Base-by-base conservation (phyloP, 352 stramenopile species). In the Phytophthora crassamura region DNA sequence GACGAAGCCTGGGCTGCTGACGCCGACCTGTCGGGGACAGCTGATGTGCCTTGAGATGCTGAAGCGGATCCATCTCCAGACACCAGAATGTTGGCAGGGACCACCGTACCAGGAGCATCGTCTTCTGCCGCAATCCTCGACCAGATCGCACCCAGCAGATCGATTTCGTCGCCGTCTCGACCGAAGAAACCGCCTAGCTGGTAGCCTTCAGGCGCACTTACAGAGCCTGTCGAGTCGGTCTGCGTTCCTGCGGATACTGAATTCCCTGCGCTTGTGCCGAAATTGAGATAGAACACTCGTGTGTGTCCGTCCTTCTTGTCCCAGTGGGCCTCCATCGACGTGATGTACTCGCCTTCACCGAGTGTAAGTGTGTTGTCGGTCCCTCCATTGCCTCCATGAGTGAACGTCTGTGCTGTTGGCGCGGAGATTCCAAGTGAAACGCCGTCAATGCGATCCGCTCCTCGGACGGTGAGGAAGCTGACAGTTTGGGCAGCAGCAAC, bases 251-350 rank as follows among this genome's bases (percentile, higher is more conserved):
- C 63, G 7, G 55, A 60, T 16, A 71, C 16, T 3, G 63, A 66
- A 22, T 71, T 66, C 6, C 63, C 63, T 14, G 47, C 40, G 10
- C 63, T 71, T 6, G 63, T 71, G 5, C 63, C 56, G 16, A 71
- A 71, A 25, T 59, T 67, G 7, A 71, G 56, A 28, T 71, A 71
- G 41, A 71, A 71, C 7, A 71, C 18, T 2, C 63, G 56, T 7
- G 63, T 71, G 28, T 71, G 63, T 7, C 30, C 63, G 14, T 53
- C 35, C 40, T 71, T 66, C 20, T 71, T 6, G 11, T 30, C 63
- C 63, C 56, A 71, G 61, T 71, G 63, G 9, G 48, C 63, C 38
- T 71, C 63, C 56, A 71, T 71, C 4, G 56, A 71, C 4, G 56
- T 71, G 43, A 71, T 67, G 15, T 43, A 34, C n/a, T 71, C 63